A percentile compares a stretch with the other conserved stretches of the same genome.
Evolutionary conservation across 2,329 filamentous ascomycete genomes (phyloP).

Genomic region (Coniochaeta sp.): DNA sequence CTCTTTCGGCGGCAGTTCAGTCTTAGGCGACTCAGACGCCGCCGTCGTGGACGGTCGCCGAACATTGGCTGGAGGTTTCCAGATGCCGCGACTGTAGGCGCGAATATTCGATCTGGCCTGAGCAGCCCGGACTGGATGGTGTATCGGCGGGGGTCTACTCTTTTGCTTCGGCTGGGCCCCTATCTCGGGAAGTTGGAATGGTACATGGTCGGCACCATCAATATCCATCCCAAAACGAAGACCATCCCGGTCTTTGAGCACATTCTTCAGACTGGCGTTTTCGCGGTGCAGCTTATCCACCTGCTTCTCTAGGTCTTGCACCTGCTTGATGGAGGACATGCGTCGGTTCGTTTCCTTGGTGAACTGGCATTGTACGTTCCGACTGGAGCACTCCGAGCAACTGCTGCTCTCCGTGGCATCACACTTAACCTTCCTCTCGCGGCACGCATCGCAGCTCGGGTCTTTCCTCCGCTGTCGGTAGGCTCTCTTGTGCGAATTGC

Average conservation of each 20-base stretch:
- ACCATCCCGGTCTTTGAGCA: constrained; percentile 36
- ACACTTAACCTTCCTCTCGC: constrained; percentile 80
- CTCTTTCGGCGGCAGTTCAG: constrained; percentile 63
- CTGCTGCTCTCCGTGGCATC: constrained; percentile 94
- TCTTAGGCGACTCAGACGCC: constrained; percentile 45
- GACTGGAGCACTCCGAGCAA: constrained; percentile 94
- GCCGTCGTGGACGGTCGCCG: constrained; percentile 41
- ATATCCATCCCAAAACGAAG: constrained; percentile 40
- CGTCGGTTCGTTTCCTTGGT: constrained; percentile 97
- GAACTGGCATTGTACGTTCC: constrained; percentile 96
- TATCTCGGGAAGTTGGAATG: constrained; percentile 56
- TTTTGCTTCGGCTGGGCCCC: constrained; percentile 59
- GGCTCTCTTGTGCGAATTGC: constrained; percentile 75
- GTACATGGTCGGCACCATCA: constrained; percentile 39
- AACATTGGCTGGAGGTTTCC: constrained; percentile 68
- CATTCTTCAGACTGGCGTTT: constrained; percentile 65
- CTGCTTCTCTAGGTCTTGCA: constrained; percentile 93
- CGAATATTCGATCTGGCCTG: constrained; percentile 65
- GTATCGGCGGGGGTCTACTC: constrained; percentile 52
- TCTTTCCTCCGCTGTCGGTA: constrained; percentile 95
- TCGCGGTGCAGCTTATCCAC: constrained; percentile 73
- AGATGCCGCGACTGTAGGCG: constrained; percentile 68
- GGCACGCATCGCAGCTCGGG: constrained; percentile 93
- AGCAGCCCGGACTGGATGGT: constrained; percentile 69
- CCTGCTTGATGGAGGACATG: constrained; percentile 99